Evolutionary conservation across 345 rosid genomes (phyloP).

Genomic region (Pistacia atlantica): DNA sequence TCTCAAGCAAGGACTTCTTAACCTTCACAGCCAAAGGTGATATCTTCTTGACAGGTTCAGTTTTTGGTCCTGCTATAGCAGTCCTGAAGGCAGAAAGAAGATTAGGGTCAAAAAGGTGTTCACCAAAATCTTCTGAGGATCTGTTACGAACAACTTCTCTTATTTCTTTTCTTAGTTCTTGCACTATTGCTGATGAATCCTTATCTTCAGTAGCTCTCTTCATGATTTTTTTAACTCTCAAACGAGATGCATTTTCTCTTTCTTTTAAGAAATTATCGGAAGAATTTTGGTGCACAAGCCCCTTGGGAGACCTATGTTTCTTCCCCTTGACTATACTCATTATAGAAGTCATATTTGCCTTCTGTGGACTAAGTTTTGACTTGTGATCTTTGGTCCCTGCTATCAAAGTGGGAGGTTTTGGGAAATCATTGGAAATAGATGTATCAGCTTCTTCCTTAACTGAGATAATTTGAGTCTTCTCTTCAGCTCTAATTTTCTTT

Average conservation of each 20-base stretch:
- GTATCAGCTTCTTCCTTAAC: constrained; percentile 31
- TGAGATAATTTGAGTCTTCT: constrained; percentile 38
- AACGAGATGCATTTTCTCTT: constrained; percentile 57
- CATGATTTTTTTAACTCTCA: constrained; percentile 95
- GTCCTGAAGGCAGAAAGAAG: constrained; percentile 94
- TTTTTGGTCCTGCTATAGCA: constrained; percentile 70
- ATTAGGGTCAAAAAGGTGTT: constrained; percentile 77
- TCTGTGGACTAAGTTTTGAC: constrained; percentile 21
- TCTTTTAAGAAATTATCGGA: constrained; percentile 47
- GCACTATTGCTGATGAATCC: constrained; percentile 70
- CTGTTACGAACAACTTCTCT: constrained; percentile 82
- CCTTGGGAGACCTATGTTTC: constrained; percentile 39
- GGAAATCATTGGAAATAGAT: constrained; percentile 38
- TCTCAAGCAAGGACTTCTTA: constrained; percentile 82
- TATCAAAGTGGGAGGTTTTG: constrained; percentile 20
- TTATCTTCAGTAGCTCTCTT: constrained; percentile 63
- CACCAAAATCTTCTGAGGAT: constrained; percentile 60
- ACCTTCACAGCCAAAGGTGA: constrained; percentile 68
- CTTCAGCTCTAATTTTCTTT: constrained; percentile 51
- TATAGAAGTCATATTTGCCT: constrained; percentile 35
- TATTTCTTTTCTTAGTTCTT: constrained; percentile 85
- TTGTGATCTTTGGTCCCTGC: constrained; percentile 24
- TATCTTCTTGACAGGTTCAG: constrained; percentile 52
- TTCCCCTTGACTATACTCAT: constrained; percentile 74
- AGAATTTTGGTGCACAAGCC: constrained; percentile 28